Evolutionary conservation across 108 stramenopile genomes (phyloP).

Genomic region (Skeletonema grethae): DNA sequence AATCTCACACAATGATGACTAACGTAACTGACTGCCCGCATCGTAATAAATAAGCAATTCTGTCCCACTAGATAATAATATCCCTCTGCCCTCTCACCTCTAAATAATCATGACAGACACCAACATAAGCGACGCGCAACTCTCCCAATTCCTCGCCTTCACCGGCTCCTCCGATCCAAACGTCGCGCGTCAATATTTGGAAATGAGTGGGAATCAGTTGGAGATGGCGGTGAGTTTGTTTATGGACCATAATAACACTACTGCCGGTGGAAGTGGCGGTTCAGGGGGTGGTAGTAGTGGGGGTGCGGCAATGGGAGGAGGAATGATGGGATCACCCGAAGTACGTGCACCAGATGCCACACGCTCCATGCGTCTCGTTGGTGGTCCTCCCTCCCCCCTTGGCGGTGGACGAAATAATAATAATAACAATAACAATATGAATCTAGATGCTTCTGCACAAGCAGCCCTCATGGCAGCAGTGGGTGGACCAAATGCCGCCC

Average conservation of each 20-base stretch:
- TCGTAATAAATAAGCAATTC: too few relatives aligned
- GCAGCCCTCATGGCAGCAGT: slow-evolving; percentile 41
- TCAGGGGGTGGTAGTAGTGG: too few relatives aligned
- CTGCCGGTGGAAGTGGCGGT: too few relatives aligned
- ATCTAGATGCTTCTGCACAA: neutral
- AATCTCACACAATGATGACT: too few relatives aligned
- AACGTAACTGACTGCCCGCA: too few relatives aligned
- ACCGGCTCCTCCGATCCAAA: slow-evolving; percentile 66
- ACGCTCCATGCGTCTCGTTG: slow-evolving; percentile 84
- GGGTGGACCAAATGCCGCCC: slow-evolving; percentile 20
- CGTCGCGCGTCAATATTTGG: slow-evolving; percentile 68
- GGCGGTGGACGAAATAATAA: neutral
- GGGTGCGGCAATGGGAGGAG: slow-evolving; percentile 17
- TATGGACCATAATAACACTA: slow-evolving; percentile 62
- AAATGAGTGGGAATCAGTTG: slow-evolving; percentile 79
- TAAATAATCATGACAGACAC: neutral
- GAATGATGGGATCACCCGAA: slow-evolving; percentile 2
- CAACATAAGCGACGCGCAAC: slow-evolving; percentile 15
- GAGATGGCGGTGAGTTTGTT: slow-evolving; percentile 78
- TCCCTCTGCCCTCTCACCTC: too few relatives aligned
- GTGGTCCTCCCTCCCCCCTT: slow-evolving; percentile 31
- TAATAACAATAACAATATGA: too few relatives aligned
- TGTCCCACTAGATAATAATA: too few relatives aligned
- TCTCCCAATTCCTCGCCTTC: slow-evolving; percentile 81
- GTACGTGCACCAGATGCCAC: slow-evolving; percentile 88